Evolutionary conservation across 805 yeast genomes (phyloP), one percentile per base, ranked within the genome.

Genomic region (Priceomyces haplophilus): DNA sequence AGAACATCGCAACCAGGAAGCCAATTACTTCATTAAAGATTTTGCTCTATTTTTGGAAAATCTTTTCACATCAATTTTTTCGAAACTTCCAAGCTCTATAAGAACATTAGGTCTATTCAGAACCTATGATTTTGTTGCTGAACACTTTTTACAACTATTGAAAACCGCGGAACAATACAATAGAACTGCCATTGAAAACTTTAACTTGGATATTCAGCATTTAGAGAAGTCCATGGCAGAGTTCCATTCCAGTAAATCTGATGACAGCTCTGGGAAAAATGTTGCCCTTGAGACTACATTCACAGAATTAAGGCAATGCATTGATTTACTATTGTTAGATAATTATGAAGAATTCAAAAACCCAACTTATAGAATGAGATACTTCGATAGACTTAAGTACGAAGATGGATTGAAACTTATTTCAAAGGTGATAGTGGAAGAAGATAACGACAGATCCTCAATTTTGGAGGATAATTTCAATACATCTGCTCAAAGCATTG

Each of bases 31-130:
- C 40, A 78, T 91, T 43, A 78, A 80, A 38, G 98, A 91, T 62
- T 80, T 90, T 72, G 90, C 95, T 13, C 79, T 83, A 44, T 93
- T 83, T 61, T 72, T 91, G 56, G 86, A 85, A 49, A 87, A 88
- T 63, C 78, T 90, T 75, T 88, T 91, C 58, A 80, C 83, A 40
- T 83, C 95, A 1, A 88, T 95, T 12, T 79, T 93, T 52, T 82
- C 85, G 8, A 85, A 85, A 45, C 70, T 93, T 37, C 97, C 98
- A 0, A 75, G 75, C 35, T 77, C 85, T 4, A 82, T 91, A 44
- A 79, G 86, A 51, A 82, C 91, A 3, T 67, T 89, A 46, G 78
- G 95, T n/a, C 76, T 90, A 46, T 82, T 88, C 50, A 78, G 95
- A 56, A 88, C 91, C 20, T 88, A 87, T 59, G 98, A 90, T 65